Base-by-base conservation (phyloP, 306 rosid genomes). In the Acmispon strigosus region DNA sequence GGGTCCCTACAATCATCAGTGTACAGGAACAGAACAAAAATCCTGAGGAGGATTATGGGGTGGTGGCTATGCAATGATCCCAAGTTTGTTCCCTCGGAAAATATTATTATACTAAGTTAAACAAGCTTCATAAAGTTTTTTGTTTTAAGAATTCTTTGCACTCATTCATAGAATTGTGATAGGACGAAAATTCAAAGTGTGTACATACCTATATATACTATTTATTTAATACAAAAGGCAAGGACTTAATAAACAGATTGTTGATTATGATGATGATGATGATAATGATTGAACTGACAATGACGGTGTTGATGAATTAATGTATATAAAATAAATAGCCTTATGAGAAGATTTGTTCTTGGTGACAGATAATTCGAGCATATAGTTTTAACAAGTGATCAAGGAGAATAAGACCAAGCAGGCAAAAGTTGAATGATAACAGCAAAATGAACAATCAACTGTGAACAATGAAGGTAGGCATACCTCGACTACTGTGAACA, bases 11-110 rank as follows among this genome's bases (percentile, higher is more conserved):
- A 82, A 69, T 73, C 73, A 81, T 81, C 79, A 70, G 71, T 62
- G 61, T 61, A 72, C 62, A 81, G 83, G 81, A 86, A 86, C 85
- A 79, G 74, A 80, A 86, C 86, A 84, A 86, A 85, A 83, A 88
- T 73, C 78, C 76, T 55, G 12, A 57, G 78, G 56, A 74, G 65
- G 75, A 77, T 66, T 67, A 84, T 80, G 75, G 75, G 73, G 82
- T 66, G 80, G 82, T 75, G 74, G 75, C 74, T 78, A 69, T 68
- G 74, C 66, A 82, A 39, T 39, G 37, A 70, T 87, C 79, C 75
- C 87, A 62, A 83, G 44, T 66, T 70, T 82, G 77, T 55, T 82
- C 68, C 69, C 52, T 16, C 8, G 2, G 51, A 51, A 61, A 62
- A 69, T 61, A 24, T 27, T 63, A 27, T 16, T 52, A 10, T 69